A percentile compares a stretch with the other conserved stretches of the same genome.
Evolutionary conservation across 768 basidiomycete genomes (phyloP).

Genomic region (Amanita pseudoporphyria): DNA sequence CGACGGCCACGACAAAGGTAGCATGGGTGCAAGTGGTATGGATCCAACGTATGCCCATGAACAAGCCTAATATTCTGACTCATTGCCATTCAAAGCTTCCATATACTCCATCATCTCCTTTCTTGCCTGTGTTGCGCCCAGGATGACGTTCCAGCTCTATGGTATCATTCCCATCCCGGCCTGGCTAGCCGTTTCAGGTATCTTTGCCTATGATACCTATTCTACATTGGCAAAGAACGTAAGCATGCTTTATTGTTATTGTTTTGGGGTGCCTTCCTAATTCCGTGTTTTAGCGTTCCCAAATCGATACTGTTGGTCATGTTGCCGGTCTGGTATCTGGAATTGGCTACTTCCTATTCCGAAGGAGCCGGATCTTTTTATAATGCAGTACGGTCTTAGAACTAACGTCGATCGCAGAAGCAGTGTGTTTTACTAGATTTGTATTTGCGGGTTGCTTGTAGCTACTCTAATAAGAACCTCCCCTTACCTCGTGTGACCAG

Average conservation of each 20-base stretch:
- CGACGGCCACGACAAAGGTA: constrained; percentile 26
- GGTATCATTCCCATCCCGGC: constrained; percentile 74
- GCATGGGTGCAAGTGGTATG: constrained; percentile 71
- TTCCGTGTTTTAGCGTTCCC: constrained; percentile 29
- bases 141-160: constrained; percentile 57
- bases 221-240: constrained; percentile 32
- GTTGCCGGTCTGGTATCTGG: constrained; percentile 60
- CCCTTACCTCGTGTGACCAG: too few relatives aligned
- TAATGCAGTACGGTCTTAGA: background rate
- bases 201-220: constrained; percentile 55
- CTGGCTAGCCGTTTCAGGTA: constrained; percentile 60
- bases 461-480: background rate
- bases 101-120: constrained; percentile 63
- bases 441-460: background rate
- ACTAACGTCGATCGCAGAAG: background rate
- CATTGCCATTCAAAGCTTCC: constrained; percentile 38
- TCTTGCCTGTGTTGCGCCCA: constrained; percentile 64
- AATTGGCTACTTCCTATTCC: constrained; percentile 39
- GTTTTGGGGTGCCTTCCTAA: background rate
- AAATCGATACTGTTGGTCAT: constrained; percentile 56
- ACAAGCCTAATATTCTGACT: constrained; percentile 5
- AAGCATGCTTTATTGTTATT: constrained; percentile 9
- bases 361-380: constrained; percentile 21
- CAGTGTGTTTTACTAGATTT: background rate
- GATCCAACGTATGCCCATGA: background rate